Evolutionary conservation across 495 filamentous ascomycete species (phyloP).

Genomic region (Aspergillus heteromorphus): DNA sequence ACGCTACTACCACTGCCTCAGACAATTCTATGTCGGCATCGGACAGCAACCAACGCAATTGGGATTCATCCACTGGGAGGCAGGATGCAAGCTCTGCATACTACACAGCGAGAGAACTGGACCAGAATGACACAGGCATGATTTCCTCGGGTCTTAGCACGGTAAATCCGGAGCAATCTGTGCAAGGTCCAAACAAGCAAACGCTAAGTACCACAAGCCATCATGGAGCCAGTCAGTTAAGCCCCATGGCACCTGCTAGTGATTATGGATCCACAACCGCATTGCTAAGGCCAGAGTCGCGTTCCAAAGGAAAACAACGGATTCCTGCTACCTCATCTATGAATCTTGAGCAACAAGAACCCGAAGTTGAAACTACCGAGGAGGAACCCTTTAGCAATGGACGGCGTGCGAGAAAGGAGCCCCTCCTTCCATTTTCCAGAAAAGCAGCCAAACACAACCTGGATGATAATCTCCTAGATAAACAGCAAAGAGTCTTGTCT

Average conservation of each 20-base stretch:
- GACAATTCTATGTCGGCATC: background rate
- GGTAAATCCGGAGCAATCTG: background rate
- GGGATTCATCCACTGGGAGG: constrained; percentile 12
- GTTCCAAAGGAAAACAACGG: constrained; percentile 22
- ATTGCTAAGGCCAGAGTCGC: constrained; percentile 21
- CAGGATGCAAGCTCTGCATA: constrained; percentile 19
- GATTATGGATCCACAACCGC: constrained; percentile 37
- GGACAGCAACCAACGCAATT: constrained; percentile 5
- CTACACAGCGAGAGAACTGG: constrained; percentile 18
- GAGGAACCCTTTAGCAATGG: constrained; percentile 2
- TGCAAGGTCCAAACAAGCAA: constrained; percentile 8
- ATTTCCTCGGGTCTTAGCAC: background rate
- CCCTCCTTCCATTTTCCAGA: constrained; percentile 14
- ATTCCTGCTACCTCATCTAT: constrained; percentile 16
- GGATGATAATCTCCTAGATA: constrained; percentile 38
- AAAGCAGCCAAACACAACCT: constrained; percentile 41
- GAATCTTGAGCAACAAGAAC: constrained; percentile 29
- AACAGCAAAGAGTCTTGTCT: constrained; percentile 32
- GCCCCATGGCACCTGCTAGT: constrained; percentile 24
- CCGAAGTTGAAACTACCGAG: constrained; percentile 25
- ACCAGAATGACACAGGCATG: background rate
- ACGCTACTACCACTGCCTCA: background rate
- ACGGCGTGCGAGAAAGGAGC: constrained; percentile 5
- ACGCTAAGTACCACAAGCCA: constrained; percentile 15
- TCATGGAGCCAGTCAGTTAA: constrained; percentile 17